Evolutionary conservation across 2,329 filamentous ascomycete genomes (phyloP).

Genomic region (Pseudogymnoascus verrucosus): DNA sequence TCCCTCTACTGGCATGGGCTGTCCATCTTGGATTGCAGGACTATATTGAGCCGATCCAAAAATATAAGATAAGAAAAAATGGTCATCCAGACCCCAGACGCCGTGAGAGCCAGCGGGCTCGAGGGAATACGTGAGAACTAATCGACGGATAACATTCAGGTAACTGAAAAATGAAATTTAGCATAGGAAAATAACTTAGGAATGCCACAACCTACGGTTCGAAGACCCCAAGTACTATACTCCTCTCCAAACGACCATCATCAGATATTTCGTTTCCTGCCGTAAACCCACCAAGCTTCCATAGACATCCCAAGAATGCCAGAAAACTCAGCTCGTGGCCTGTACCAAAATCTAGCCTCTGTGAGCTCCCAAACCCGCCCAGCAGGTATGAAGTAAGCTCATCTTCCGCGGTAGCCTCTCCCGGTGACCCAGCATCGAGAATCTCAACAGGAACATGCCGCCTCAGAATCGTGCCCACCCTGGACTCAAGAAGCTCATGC

Average conservation of each 20-base stretch:
- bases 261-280: conserved; percentile 33
- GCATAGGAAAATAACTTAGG: not conserved
- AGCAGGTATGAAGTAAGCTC: conserved; percentile 76
- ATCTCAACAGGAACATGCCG: conserved; percentile 28
- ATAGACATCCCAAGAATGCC: conserved; percentile 81
- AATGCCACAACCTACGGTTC: conserved; percentile 59
- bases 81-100: conserved; percentile 97
- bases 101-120: conserved; percentile 95
- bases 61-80: conserved; percentile 89
- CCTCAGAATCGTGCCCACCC: conserved; percentile 45
- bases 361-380: conserved; percentile 78
- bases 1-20: conserved; percentile 67
- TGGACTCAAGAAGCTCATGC: conserved; percentile 60
- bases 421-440: conserved; percentile 19
- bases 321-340: conserved; percentile 94
- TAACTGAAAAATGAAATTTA: conserved; percentile 45
- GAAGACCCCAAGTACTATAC: conserved; percentile 72
- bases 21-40: conserved; percentile 57
- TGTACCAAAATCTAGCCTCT: conserved; percentile 89
- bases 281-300: conserved; percentile 79
- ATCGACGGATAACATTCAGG: conserved; percentile 66
- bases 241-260: conserved; percentile 58
- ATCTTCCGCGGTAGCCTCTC: conserved; percentile 42
- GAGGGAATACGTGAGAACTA: conserved; percentile 86
- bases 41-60: conserved; percentile 88